Conservation (phyloP, 2,329 filamentous ascomycete species). For the Nothopassalora personata region DNA sequence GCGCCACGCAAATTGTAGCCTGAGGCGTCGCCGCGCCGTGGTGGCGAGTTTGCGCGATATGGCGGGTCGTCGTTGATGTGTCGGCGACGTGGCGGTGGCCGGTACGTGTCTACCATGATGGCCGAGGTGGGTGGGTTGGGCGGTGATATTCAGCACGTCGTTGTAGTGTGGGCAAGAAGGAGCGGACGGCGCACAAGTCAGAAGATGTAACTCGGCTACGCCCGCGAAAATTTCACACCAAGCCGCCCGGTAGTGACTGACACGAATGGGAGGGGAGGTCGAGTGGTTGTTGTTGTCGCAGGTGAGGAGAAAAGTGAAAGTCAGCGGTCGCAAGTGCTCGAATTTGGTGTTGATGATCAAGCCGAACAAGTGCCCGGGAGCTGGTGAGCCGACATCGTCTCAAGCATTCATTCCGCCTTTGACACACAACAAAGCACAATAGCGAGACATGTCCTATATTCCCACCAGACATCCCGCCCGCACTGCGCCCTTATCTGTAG, state of each 20-base stretch:
- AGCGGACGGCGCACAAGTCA: not conserved
- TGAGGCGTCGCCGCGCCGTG: conserved; percentile 4
- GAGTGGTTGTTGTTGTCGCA: not conserved
- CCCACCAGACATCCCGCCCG: not conserved
- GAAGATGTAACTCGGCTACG: not conserved
- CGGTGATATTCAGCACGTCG: not conserved
- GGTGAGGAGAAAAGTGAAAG: not conserved
- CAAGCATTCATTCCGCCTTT: not conserved
- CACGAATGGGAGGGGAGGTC: not conserved
- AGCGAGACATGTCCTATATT: not conserved
- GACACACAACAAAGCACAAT: not conserved
- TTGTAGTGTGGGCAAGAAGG: not conserved
- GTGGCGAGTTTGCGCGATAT: conserved; percentile 1
- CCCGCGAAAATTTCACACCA: not conserved
- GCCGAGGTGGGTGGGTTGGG: not conserved
- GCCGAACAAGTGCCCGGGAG: no score
- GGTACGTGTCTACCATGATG: conserved; percentile 12
- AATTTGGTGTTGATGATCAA: not conserved
- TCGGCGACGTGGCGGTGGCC: not conserved
- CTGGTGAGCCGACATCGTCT: not conserved
- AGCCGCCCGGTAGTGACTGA: not conserved
- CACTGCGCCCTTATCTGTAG: not conserved
- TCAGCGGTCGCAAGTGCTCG: no score
- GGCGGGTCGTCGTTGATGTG: not conserved
- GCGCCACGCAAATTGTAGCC: conserved; percentile 26